Conservation (phyloP, 495 filamentous ascomycete species). For the Neurospora sp. region DNA sequence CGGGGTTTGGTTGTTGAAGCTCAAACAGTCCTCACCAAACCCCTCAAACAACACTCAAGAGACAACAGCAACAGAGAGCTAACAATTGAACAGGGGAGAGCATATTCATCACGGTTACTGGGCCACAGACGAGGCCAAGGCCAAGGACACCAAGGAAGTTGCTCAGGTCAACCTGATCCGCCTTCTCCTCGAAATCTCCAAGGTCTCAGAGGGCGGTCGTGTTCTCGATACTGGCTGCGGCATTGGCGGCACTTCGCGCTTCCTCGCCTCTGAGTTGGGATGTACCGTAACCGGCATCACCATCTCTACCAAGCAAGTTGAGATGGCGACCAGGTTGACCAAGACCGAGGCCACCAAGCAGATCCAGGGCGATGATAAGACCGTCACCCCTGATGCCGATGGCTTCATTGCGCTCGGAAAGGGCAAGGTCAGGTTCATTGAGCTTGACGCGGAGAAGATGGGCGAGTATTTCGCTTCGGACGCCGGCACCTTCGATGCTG, state of each 20-base stretch:
- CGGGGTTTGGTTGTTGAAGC: neutral
- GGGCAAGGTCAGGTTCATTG: constrained; percentile 39
- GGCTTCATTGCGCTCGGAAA: constrained; percentile 25
- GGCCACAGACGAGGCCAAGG: constrained; percentile 28
- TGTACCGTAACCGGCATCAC: constrained; percentile 46
- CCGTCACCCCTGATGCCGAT: constrained; percentile 2
- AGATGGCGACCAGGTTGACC: constrained; percentile 36
- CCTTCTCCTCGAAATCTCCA: constrained; percentile 38
- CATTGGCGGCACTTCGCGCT: constrained; percentile 45
- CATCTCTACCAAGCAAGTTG: constrained; percentile 45
- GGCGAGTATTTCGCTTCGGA: constrained; percentile 33
- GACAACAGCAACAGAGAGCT: neutral
- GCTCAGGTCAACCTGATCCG: constrained; percentile 41
- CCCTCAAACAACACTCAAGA: neutral
- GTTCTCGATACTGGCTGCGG: constrained; percentile 50
- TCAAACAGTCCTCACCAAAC: neutral
- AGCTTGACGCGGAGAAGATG: constrained; percentile 52
- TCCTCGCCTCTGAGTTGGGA: constrained; percentile 35
- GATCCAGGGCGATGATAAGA: neutral
- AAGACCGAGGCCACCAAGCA: constrained; percentile 19
- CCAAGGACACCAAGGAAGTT: constrained; percentile 38
- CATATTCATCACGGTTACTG: constrained; percentile 52
- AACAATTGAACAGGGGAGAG: constrained; percentile 36
- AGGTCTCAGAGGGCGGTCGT: constrained; percentile 19
- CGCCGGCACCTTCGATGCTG: constrained; percentile 34